phyloP scores from a whole-genome alignment of 257 asterid species.

The Solanum pennellii region DNA sequence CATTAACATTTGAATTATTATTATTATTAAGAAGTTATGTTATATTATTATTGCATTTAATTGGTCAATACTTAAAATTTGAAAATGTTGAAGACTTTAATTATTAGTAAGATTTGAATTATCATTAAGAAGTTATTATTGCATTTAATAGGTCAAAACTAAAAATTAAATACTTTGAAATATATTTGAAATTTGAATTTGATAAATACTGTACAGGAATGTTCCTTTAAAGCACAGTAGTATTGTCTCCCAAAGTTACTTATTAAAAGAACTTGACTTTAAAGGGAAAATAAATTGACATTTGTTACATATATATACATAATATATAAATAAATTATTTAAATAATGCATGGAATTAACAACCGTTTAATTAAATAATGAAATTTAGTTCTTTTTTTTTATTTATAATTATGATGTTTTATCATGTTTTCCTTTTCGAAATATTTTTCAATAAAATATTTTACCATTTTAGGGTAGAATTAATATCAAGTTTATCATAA shows the following conservation, averaged over 20 bases:
- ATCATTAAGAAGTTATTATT: background rate
- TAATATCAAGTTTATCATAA: background rate
- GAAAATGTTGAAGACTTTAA: background rate
- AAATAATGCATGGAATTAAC: background rate
- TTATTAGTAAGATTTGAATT: background rate
- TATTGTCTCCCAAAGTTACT: background rate
- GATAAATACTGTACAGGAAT: background rate
- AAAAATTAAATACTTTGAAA: background rate
- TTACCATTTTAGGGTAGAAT: background rate
- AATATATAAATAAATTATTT: background rate
- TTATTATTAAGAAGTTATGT: background rate
- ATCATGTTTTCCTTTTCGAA: background rate
- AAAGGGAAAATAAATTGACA: background rate
- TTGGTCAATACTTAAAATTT: background rate
- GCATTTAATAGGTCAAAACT: background rate
- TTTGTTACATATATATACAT: background rate
- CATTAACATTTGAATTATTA: background rate
- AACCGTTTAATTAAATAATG: background rate
- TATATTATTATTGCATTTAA: background rate
- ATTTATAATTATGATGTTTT: background rate
- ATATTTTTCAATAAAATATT: no score
- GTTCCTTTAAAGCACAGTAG: background rate
- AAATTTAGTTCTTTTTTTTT: no score
- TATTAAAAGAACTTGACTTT: background rate
- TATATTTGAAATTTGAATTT: background rate